phyloP scores from a whole-genome alignment of 1,284 basidiomycete species.

The Clitocybe nebularis region DNA sequence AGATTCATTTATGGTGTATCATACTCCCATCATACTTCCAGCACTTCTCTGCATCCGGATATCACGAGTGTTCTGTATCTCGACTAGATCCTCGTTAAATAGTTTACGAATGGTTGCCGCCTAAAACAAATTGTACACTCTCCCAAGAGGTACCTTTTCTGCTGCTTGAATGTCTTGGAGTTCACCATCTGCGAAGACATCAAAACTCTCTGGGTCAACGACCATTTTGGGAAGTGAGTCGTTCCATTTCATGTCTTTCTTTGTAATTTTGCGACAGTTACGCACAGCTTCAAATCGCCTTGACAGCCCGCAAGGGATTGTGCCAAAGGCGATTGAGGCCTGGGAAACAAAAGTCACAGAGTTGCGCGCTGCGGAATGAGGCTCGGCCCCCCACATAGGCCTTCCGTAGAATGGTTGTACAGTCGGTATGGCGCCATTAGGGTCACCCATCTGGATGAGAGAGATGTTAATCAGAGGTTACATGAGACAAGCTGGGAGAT shows the following conservation, averaged over 20 bases:
- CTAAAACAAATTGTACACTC: constrained; percentile 74
- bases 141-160: constrained; percentile 63
- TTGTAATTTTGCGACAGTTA: constrained; percentile 72
- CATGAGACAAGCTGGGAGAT: constrained; percentile 16
- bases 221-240: constrained; percentile 74
- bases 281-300: constrained; percentile 78
- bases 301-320: constrained; percentile 67
- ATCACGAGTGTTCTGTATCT: neutral
- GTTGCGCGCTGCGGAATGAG: constrained; percentile 70
- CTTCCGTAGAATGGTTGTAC: constrained; percentile 82
- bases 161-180: constrained; percentile 62
- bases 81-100: neutral
- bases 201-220: constrained; percentile 93
- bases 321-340: constrained; percentile 61
- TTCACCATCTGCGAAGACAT: constrained; percentile 78
- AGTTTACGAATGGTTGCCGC: neutral
- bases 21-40: neutral
- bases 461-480: constrained; percentile 53
- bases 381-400: constrained; percentile 83
- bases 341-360: constrained; percentile 80
- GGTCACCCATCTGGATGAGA: constrained; percentile 80
- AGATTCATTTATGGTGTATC: constrained; percentile 10
- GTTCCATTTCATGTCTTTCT: constrained; percentile 96
- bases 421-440: constrained; percentile 87
- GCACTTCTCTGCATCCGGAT: too few species aligned